Conservation (phyloP, 768 basidiomycete species). For the Dentipellis sp. region DNA sequence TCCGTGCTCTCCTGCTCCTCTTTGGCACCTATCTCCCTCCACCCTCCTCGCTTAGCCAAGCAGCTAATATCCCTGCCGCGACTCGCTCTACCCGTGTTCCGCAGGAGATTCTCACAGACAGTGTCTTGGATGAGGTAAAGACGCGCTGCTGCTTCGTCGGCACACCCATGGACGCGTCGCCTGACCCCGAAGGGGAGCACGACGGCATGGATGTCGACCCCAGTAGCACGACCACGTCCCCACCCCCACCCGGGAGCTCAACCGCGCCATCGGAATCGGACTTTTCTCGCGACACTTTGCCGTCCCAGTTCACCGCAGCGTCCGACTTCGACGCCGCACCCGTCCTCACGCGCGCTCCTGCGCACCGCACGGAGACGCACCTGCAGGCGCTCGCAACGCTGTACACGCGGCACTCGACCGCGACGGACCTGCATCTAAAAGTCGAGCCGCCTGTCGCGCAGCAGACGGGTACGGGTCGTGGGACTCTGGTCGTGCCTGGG, state of each 20-base stretch:
- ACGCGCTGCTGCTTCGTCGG: constrained; percentile 87
- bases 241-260: constrained; percentile 33
- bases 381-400: constrained; percentile 59
- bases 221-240: no score
- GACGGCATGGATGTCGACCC: constrained; percentile 36
- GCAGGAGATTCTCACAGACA: constrained; percentile 68
- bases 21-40: constrained; percentile 85
- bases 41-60: constrained; percentile 56
- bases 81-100: constrained; percentile 64
- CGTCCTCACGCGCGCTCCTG: constrained; percentile 24
- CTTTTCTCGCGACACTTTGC: constrained; percentile 47
- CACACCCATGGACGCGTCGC: constrained; percentile 34
- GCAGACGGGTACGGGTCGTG: constrained; percentile 62
- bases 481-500: constrained; percentile 80
- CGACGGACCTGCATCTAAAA: constrained; percentile 61
- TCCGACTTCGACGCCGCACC: constrained; percentile 55
- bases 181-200: constrained; percentile 26
- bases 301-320: constrained; percentile 38
- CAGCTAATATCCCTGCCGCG: constrained; percentile 52
- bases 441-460: constrained; percentile 61
- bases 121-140: constrained; percentile 84
- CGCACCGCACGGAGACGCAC: constrained; percentile 35
- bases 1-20: constrained; percentile 71
- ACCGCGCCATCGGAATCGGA: constrained; percentile 60
- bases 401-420: constrained; percentile 70